These are phyloP conservation scores for Trametes versicolor DNA, from an alignment of 1,284 basidiomycete species.

Conservation along the genomic window DNA sequence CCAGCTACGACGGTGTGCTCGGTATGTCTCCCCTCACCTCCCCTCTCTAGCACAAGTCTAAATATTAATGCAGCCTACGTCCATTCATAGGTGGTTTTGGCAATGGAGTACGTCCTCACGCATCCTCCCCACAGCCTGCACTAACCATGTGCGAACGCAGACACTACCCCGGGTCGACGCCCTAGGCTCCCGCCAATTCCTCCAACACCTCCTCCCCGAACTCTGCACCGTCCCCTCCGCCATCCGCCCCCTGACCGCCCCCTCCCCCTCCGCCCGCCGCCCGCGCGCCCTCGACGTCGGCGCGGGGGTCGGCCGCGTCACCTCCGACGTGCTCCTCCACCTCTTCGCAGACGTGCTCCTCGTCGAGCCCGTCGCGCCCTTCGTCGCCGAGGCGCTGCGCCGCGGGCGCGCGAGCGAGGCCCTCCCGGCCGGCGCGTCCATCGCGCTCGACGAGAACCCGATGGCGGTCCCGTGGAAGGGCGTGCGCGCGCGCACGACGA, in stretches of 20 bases:
- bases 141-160: slow-evolving; percentile 50
- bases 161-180: slow-evolving; percentile 89
- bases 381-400: slow-evolving; percentile 76
- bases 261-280: slow-evolving; percentile 46
- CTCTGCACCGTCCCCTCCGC: slow-evolving; percentile 82
- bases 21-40: slow-evolving; percentile 48
- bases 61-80: slow-evolving; percentile 33
- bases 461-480: slow-evolving; percentile 68
- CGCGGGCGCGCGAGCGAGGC: slow-evolving; percentile 53
- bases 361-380: slow-evolving; percentile 85
- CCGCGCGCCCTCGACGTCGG: slow-evolving; percentile 89
- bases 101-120: slow-evolving; percentile 64
- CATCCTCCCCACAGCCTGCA: background rate
- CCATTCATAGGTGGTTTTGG: slow-evolving; percentile 71
- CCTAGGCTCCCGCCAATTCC: slow-evolving; percentile 86
- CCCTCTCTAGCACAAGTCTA: background rate
- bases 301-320: slow-evolving; percentile 92
- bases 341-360: slow-evolving; percentile 88
- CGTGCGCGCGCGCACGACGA: slow-evolving; percentile 69
- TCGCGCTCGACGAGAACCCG: slow-evolving; percentile 22
- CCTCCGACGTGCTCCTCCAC: slow-evolving; percentile 84
- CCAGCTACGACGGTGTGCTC: slow-evolving; percentile 78
- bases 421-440: slow-evolving; percentile 10
- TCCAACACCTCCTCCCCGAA: slow-evolving; percentile 82
- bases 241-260: slow-evolving; percentile 47